Base-by-base conservation (phyloP, 768 basidiomycete genomes). In the Calocera viscosa region DNA sequence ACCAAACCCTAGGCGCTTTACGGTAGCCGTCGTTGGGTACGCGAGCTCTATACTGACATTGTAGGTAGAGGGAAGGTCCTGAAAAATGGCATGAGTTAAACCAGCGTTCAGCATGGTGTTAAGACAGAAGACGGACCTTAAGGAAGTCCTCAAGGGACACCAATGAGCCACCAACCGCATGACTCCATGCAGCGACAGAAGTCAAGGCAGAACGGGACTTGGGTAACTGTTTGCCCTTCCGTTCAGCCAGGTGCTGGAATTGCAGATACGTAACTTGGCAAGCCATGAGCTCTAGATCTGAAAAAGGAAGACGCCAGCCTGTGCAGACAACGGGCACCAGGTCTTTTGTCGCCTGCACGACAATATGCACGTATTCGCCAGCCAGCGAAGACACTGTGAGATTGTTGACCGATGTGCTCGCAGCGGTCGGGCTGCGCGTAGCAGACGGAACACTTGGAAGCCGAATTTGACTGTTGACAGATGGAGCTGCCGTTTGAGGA, bases 311-410 rank as follows among this genome's bases (percentile, higher is more conserved):
- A 30, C 79, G 74, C 86, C 86, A 89, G n/a, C 86, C 82, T 22
- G 86, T 78, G 73, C 81, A 96, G 0, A 90, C 81, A 43, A 99
- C 93, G 0, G 96, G 91, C n/a, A 93, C 85, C 32, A 88, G 77
- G 75, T 99, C 96, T 67, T 86, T 83, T 7, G 96, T 97, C 67
- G 97, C 89, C 76, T 99, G 96, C 10, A 98, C 85, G 35, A 89
- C 83, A 63, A 89, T 78, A 72, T 91, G 87, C 38, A 95, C 79
- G 78, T 94, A 95, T 71, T 84, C 86, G n/a, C 94, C 95, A 32
- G 85, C 83, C 17, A 98, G 81, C 2, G 96, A 98, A 1, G 92
- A 92, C 35, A 94, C 84, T 0, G 91, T 94, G 71, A 92, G 81
- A 32, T 53, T 66, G 5, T 84, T 80, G 70, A 85, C 84, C 53